Evolutionary conservation across 176 grass and related monocot species (phyloP), one percentile per base, ranked within the genome.

Genomic region (Aegilops speltoides): DNA sequence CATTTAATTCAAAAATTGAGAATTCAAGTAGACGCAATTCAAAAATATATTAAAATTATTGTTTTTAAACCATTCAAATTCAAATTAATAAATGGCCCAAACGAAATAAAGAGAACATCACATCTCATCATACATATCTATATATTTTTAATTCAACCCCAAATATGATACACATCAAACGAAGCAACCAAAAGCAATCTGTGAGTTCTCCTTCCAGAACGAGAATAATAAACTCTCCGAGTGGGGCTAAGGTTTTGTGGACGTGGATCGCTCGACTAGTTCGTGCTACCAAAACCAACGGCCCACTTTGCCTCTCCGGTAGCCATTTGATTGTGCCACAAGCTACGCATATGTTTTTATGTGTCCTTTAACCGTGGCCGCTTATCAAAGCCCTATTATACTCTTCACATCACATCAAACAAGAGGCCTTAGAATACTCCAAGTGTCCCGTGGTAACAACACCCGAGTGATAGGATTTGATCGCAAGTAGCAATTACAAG

Each of bases 161-260:
- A 77, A 83, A 68, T 1, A 20, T 46, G 73, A 76, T 76, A 28
- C 24, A 76, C 9, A 19, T 8, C 73, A 54, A 54, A 7, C 16
- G 15, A 76, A 57, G 45, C 6, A 83, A 73, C 33, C 25, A 32
- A 85, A 76, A 56, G 68, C 13, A 43, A 50, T 0, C 17, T 26
- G 76, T 20, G 24, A 60, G 78, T 31, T 41, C 32, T 19, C 56
- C 40, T 83, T 83, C 34, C 19, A 90, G 73, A 68, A 82, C 13
- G 15, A 22, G 41, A 16, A 75, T 50, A 31, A 2, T 8, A 48
- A 86, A 34, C 12, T 11, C 32, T 46, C 87, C 72, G 81, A 89
- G 80, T 59, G 81, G 31, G 71, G 45, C 86, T 77, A 93, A 54
- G 84, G 87, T 87, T 89, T 36, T 88, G 91, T 96, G 94, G 89